Base-by-base conservation (phyloP, 2,329 filamentous ascomycete genomes). In the Pseudomassariella vexata region DNA sequence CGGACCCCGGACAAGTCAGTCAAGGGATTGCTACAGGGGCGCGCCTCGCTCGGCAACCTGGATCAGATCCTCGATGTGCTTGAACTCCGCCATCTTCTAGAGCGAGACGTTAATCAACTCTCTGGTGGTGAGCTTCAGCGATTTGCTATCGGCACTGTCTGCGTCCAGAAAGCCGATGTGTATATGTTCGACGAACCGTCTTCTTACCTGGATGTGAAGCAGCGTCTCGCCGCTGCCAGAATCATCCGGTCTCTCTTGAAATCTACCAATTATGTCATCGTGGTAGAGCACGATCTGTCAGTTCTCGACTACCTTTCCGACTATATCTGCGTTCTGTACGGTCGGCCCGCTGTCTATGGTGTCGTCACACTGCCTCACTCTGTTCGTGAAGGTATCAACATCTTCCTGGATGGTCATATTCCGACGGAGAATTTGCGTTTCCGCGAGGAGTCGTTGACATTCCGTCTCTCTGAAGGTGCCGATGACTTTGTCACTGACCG, bases 131-230 rank as follows among this genome's bases (percentile, higher is more conserved):
- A 98, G 65, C 75, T 98, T 55, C 92, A 98, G 65, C 84, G 92
- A 63, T 98, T 98, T 52, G 92, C 92, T 50, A 95, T 98, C 49
- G 92, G 85, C 52, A 85, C 90, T 31, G 88, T 95, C 42, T 95
- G 89, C 53, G 89, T 96, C 15, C 90, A 96, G 60, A 80, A 94
- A 53, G 90, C 90, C 47, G 92, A 98, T 59, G 87, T 94, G 9
- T 98, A 98, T 73, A 96, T 98, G 92, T 98, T 98, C 53, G 92
- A 98, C 62, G 92, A 98, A 69, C 94, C 94, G 12, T 96, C 90
- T 24, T 98, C 92, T 22, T 98, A 95, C 63, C 77, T 98, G 37
- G 94, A 98, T 83, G 92, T 98, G 57, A 96, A 96, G 76, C 92
- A 98, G 66, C 85, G 92, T 81, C 70, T 98, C 47, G 85, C 83